phyloP scores from a whole-genome alignment of 192 early-diverging fungal genomes.

The Funneliformis mosseae region DNA sequence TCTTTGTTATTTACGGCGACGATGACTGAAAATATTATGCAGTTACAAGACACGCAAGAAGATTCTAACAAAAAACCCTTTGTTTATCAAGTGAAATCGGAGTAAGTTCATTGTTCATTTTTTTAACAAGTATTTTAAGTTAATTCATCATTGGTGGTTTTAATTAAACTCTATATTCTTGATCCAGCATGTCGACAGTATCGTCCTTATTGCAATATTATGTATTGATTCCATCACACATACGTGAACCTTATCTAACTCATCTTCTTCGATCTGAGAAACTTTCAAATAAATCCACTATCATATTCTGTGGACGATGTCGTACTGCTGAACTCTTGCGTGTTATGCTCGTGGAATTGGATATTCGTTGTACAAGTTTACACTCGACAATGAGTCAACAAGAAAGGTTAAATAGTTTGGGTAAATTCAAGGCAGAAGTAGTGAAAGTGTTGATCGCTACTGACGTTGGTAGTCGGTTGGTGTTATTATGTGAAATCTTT shows the following conservation, averaged over 20 bases:
- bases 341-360: constrained; percentile 89
- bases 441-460: constrained; percentile 92
- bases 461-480: constrained; percentile 92
- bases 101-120: constrained; percentile 9
- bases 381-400: constrained; percentile 94
- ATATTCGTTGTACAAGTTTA: constrained; percentile 84
- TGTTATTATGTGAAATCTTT: neutral
- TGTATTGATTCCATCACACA: constrained; percentile 89
- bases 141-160: constrained; percentile 31
- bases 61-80: constrained; percentile 52
- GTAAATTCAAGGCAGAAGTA: constrained; percentile 88
- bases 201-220: constrained; percentile 86
- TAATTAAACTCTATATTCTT: constrained; percentile 45
- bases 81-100: constrained; percentile 55
- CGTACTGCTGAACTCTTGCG: constrained; percentile 81
- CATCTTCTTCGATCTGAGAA: constrained; percentile 73
- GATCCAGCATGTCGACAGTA: constrained; percentile 68
- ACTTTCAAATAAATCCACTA: constrained; percentile 78
- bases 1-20: constrained; percentile 97
- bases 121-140: neutral
- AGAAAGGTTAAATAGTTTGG: constrained; percentile 87
- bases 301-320: constrained; percentile 92
- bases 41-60: constrained; percentile 52
- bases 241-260: constrained; percentile 85
- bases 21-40: constrained; percentile 88